Evolutionary conservation across 768 basidiomycete genomes (phyloP).

Genomic region (Cystofilobasidium bisporidii): DNA sequence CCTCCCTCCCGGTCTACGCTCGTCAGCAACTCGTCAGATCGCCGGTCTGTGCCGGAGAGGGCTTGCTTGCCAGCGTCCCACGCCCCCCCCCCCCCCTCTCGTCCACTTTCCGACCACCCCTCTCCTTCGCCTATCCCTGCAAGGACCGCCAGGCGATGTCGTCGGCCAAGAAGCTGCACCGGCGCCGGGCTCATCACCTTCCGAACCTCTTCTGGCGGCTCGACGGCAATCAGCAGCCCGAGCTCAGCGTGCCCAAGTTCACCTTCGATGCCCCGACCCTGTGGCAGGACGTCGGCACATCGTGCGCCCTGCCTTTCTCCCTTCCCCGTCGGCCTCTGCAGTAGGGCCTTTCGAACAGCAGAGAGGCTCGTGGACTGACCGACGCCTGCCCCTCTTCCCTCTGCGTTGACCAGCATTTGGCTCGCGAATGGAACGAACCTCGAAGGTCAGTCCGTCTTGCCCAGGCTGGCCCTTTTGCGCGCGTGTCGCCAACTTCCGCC

Average conservation of each 20-base stretch:
- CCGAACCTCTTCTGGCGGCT: conserved; percentile 1
- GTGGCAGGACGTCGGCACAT: neutral
- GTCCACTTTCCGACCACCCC: too few relatives aligned
- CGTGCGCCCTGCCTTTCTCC: neutral
- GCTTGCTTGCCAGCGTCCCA: too few relatives aligned
- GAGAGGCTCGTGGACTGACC: too few relatives aligned
- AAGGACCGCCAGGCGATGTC: neutral
- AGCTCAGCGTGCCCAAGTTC: neutral
- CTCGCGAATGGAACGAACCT: conserved; percentile 7
- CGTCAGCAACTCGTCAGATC: too few relatives aligned
- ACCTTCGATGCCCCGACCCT: neutral
- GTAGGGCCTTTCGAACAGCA: too few relatives aligned
- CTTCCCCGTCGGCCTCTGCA: too few relatives aligned
- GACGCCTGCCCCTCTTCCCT: neutral
- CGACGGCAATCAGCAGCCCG: neutral
- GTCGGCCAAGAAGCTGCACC: neutral
- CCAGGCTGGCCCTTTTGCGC: too few relatives aligned
- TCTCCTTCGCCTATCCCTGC: too few relatives aligned
- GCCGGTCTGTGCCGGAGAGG: too few relatives aligned
- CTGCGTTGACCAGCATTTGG: neutral
- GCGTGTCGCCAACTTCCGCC: too few relatives aligned
- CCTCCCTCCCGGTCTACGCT: too few relatives aligned
- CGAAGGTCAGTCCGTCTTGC: conserved; percentile 13
- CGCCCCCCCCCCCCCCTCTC: too few relatives aligned
- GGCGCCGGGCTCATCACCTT: neutral